These are phyloP conservation scores for Protostelium mycophagum DNA, from an alignment of 78 protist genomes.

Conservation along the genomic window DNA sequence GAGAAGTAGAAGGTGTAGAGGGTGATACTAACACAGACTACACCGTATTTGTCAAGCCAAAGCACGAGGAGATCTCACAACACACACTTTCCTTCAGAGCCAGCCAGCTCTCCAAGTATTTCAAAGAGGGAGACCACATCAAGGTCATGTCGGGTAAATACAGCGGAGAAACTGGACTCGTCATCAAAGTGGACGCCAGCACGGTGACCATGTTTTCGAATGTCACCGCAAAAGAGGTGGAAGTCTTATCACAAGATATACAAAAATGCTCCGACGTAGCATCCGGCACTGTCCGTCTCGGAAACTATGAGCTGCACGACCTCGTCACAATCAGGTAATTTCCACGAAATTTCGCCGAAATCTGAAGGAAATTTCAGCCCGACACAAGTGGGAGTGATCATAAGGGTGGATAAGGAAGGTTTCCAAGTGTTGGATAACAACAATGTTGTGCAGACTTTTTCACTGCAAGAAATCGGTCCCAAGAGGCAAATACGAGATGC, in stretches of 20 bases:
- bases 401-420: conserved; percentile 57
- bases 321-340: conserved; percentile 29
- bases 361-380: conserved; percentile 4
- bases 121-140: conserved; percentile 59
- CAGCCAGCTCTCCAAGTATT: conserved; percentile 39
- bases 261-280: conserved; percentile 53
- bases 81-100: conserved; percentile 27
- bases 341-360: background rate
- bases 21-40: conserved; percentile 11
- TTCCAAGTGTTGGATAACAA: conserved; percentile 40
- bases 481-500: conserved; percentile 32
- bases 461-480: conserved; percentile 51
- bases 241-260: conserved; percentile 40
- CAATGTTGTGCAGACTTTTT: conserved; percentile 21
- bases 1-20: conserved; percentile 41
- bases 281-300: conserved; percentile 46
- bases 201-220: conserved; percentile 41
- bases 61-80: background rate
- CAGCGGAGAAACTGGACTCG: conserved; percentile 69
- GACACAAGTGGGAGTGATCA: conserved; percentile 47
- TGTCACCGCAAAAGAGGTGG: conserved; percentile 37
- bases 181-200: conserved; percentile 34
- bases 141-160: conserved; percentile 56
- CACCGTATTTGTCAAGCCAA: background rate
- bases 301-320: conserved; percentile 60